Evolutionary conservation across 768 basidiomycete species (phyloP).

Genomic region (Lactarius deliciosus): DNA sequence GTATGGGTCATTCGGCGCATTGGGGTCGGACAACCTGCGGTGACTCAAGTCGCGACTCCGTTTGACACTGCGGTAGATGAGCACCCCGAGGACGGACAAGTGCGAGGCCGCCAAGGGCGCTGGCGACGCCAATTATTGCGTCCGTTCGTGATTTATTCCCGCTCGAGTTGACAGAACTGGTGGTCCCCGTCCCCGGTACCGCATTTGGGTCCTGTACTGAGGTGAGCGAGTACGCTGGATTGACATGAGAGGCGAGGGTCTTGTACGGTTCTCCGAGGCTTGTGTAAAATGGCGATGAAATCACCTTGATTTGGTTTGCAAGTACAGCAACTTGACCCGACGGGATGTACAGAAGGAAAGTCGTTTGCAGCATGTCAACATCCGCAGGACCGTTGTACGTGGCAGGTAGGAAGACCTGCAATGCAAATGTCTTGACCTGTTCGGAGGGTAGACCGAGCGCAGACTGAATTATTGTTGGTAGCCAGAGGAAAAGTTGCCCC

Average conservation of each 20-base stretch:
- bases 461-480: slow-evolving; percentile 51
- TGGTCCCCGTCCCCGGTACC: slow-evolving; percentile 20
- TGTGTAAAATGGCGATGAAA: slow-evolving; percentile 64
- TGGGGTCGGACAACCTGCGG: slow-evolving; percentile 60
- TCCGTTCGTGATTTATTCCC: slow-evolving; percentile 60
- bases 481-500: slow-evolving; percentile 75
- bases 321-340: slow-evolving; percentile 53
- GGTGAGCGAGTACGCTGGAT: slow-evolving; percentile 61
- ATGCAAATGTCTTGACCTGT: slow-evolving; percentile 50
- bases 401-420: slow-evolving; percentile 68
- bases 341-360: slow-evolving; percentile 73
- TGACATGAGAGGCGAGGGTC: slow-evolving; percentile 65
- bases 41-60: slow-evolving; percentile 69
- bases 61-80: slow-evolving; percentile 68
- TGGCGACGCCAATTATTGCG: slow-evolving; percentile 90
- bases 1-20: slow-evolving; percentile 44
- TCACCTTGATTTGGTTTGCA: slow-evolving; percentile 59
- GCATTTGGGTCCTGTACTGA: slow-evolving; percentile 43
- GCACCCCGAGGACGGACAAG: slow-evolving; percentile 66
- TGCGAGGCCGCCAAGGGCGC: slow-evolving; percentile 75
- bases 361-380: slow-evolving; percentile 54
- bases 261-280: slow-evolving; percentile 44
- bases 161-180: slow-evolving; percentile 26
- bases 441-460: slow-evolving; percentile 44
- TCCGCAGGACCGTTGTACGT: slow-evolving; percentile 53